Evolutionary conservation across 2,329 filamentous ascomycete species (phyloP).

Genomic region (Cladosporium sp.): DNA sequence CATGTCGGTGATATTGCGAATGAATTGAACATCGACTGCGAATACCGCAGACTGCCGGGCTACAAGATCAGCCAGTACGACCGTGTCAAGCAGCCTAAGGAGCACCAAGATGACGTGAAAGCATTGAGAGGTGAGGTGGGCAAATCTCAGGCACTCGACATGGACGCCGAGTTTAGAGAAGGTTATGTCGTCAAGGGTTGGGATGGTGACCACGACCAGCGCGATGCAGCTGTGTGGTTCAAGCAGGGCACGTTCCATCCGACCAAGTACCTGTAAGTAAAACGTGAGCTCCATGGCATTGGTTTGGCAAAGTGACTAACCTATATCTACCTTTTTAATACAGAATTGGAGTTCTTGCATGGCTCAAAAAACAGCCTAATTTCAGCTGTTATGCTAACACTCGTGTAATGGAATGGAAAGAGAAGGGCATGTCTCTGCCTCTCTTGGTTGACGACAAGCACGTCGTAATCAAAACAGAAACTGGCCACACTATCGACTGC

Average conservation of each 20-base stretch:
- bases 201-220: slow-evolving; percentile 49
- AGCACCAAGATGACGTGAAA: slow-evolving; percentile 45
- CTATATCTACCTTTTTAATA: neutral
- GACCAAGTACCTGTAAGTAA: slow-evolving; percentile 46
- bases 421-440: slow-evolving; percentile 45
- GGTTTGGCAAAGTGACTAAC: neutral
- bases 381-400: slow-evolving; percentile 53
- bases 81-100: slow-evolving; percentile 31
- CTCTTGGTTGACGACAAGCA: slow-evolving; percentile 42
- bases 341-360: slow-evolving; percentile 46
- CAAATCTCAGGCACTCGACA: slow-evolving; percentile 41
- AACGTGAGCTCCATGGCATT: neutral
- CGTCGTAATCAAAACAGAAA: slow-evolving; percentile 45
- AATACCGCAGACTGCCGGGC: slow-evolving; percentile 49
- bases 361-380: slow-evolving; percentile 48
- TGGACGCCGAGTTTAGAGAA: slow-evolving; percentile 41
- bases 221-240: slow-evolving; percentile 45
- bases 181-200: slow-evolving; percentile 49
- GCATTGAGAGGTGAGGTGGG: slow-evolving; percentile 45
- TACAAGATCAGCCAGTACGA: slow-evolving; percentile 51
- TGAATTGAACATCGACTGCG: slow-evolving; percentile 52
- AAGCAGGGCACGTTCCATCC: slow-evolving; percentile 55
- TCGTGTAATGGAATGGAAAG: slow-evolving; percentile 44
- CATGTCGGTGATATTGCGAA: slow-evolving; percentile 48
- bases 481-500: slow-evolving; percentile 46